Conservation (phyloP, 1,284 basidiomycete species). For the Boletellus deceptivus region DNA sequence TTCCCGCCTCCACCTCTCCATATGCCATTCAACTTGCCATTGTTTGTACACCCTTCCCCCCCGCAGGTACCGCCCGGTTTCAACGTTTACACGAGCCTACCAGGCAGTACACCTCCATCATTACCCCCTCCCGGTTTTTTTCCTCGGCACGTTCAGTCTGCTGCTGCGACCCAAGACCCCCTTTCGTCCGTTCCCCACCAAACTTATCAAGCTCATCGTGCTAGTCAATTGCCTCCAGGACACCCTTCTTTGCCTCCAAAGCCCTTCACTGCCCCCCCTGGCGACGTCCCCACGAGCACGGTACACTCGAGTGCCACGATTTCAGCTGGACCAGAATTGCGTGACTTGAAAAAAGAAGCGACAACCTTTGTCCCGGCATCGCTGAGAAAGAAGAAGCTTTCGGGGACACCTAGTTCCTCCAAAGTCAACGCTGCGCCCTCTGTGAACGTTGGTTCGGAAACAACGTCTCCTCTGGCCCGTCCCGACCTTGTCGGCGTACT, state of each 20-base stretch:
- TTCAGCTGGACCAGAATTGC: conserved; percentile 78
- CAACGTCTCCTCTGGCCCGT: conserved; percentile 38
- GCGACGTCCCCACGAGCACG: conserved; percentile 46
- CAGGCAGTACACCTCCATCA: conserved; percentile 31
- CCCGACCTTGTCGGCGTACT: conserved; percentile 67
- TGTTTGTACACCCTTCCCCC: conserved; percentile 26
- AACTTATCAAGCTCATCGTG: conserved; percentile 61
- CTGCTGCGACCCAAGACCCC: conserved; percentile 59
- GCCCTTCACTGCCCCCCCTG: conserved; percentile 27
- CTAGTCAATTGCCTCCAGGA: conserved; percentile 28
- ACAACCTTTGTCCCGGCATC: conserved; percentile 82
- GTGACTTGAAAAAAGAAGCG: conserved; percentile 89
- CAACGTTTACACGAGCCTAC: conserved; percentile 23
- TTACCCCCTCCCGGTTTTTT: conserved; percentile 41
- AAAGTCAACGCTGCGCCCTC: conserved; percentile 66
- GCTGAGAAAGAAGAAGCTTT: conserved; percentile 61
- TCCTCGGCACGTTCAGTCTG: conserved; percentile 48
- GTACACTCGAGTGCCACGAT: conserved; percentile 57
- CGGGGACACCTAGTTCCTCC: conserved; percentile 33
- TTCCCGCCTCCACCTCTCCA: conserved; percentile 32
- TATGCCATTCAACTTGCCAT: conserved; percentile 16
- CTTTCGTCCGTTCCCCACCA: conserved; percentile 62
- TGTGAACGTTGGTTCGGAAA: conserved; percentile 39
- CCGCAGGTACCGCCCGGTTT: conserved; percentile 21
- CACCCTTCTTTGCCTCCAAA: conserved; percentile 45